phyloP scores from a whole-genome alignment of 1,139 yeast species.

The Sugiyamaella castrensis region DNA sequence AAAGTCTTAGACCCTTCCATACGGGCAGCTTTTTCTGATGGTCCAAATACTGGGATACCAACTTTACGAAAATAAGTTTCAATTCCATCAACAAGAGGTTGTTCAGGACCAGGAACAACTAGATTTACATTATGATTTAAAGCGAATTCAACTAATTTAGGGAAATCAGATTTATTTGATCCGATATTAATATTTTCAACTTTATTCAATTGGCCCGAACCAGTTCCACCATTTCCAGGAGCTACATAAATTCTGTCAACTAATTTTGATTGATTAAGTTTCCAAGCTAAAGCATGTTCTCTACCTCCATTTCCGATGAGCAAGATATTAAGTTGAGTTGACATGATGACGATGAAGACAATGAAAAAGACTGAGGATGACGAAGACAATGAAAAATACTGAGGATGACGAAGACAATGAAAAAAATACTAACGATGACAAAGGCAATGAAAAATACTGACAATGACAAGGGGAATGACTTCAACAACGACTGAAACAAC shows the following conservation, averaged over 20 bases:
- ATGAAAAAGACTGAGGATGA: background rate
- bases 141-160: slow-evolving; percentile 45
- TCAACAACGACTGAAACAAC: no score
- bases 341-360: background rate
- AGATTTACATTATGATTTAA: slow-evolving; percentile 61
- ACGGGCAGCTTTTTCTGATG: slow-evolving; percentile 80
- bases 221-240: slow-evolving; percentile 97
- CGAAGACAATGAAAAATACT: background rate
- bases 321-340: slow-evolving; percentile 53
- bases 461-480: background rate
- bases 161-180: slow-evolving; percentile 57
- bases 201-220: slow-evolving; percentile 47
- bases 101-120: slow-evolving; percentile 99
- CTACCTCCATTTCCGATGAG: slow-evolving; percentile 98
- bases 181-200: slow-evolving; percentile 70
- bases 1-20: slow-evolving; percentile 98
- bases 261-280: slow-evolving; percentile 70
- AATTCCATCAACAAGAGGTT: slow-evolving; percentile 94
- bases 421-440: background rate
- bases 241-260: slow-evolving; percentile 81
- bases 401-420: background rate
- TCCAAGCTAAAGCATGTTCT: slow-evolving; percentile 97
- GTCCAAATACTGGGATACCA: slow-evolving; percentile 97
- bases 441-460: background rate
- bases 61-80: slow-evolving; percentile 60